These are phyloP conservation scores for Barnettozyma salicaria DNA, from an alignment of 805 yeast species.

Conservation along the genomic window DNA sequence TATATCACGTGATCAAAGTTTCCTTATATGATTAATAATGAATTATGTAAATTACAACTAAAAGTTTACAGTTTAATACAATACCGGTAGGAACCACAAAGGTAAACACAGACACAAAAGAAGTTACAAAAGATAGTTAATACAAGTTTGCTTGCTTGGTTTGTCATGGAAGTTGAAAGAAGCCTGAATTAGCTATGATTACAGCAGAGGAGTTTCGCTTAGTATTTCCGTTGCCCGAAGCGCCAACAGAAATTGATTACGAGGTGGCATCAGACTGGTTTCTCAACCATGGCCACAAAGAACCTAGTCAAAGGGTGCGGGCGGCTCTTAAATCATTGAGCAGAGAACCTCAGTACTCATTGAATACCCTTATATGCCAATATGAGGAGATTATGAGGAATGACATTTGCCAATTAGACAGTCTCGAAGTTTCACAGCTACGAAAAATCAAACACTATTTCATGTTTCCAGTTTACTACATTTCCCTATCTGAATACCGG, in stretches of 20 bases:
- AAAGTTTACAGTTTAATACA: no score
- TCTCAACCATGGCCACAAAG: constrained; percentile 18
- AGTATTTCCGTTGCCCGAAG: constrained; percentile 19
- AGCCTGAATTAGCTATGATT: constrained; percentile 1
- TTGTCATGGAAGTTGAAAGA: no score
- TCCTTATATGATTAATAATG: no score
- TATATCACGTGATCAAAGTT: no score
- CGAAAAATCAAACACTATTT: constrained; percentile 17
- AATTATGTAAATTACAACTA: no score
- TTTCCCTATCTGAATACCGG: constrained; percentile 14
- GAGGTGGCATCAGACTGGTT: constrained; percentile 23
- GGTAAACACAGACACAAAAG: neutral
- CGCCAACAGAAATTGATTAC: constrained; percentile 18
- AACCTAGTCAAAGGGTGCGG: constrained; percentile 21
- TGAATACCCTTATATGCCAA: constrained; percentile 10
- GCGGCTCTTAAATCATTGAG: constrained; percentile 18
- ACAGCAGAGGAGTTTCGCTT: constrained; percentile 1
- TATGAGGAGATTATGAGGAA: constrained; percentile 17
- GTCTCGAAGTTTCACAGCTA: constrained; percentile 8
- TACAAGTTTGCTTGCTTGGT: no score
- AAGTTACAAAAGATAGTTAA: no score
- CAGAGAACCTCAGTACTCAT: neutral
- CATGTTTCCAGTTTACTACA: constrained; percentile 17
- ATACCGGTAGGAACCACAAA: no score
- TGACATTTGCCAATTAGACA: constrained; percentile 8